phyloP scores from a whole-genome alignment of 2,329 filamentous ascomycete species.

The Mycosphaerelloides madeirae region DNA sequence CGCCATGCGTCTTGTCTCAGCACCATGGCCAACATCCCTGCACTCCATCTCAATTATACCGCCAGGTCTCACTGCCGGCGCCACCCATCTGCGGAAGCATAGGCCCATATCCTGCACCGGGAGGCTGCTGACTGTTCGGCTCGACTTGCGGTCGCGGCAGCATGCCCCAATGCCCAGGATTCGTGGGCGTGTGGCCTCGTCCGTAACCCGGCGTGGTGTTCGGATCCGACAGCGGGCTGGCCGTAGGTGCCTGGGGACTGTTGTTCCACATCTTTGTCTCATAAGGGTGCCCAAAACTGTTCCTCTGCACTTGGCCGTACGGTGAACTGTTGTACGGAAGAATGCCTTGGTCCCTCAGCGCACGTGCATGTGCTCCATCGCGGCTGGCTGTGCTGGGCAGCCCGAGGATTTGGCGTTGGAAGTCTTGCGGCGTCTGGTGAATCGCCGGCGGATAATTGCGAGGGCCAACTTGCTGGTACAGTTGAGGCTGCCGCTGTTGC shows the following conservation, averaged over 20 bases:
- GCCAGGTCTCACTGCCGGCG: constrained; percentile 23
- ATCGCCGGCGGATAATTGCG: constrained; percentile 11
- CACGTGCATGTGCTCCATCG: constrained; percentile 31
- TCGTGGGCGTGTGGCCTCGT: constrained; percentile 18
- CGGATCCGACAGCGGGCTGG: constrained; percentile 30
- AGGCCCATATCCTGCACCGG: constrained; percentile 21
- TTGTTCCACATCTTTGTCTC: constrained; percentile 23
- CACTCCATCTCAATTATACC: constrained; percentile 20
- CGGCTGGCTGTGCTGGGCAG: constrained; percentile 30
- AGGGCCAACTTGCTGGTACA: constrained; percentile 13
- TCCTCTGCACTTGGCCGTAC: constrained; percentile 15
- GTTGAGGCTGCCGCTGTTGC: constrained; percentile 11
- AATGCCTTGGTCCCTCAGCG: constrained; percentile 31
- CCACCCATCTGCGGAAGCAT: constrained; percentile 30
- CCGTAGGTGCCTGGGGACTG: constrained; percentile 30
- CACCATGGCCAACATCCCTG: no score
- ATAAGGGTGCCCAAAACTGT: constrained; percentile 24
- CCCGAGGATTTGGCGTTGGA: constrained; percentile 33
- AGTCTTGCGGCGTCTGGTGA: constrained; percentile 42
- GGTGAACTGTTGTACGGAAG: constrained; percentile 14
- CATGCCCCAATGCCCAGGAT: constrained; percentile 15
- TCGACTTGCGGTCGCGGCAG: constrained; percentile 14
- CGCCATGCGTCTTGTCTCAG: no score
- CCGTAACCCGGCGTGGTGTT: constrained; percentile 23
- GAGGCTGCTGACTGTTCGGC: constrained; percentile 6